A percentile compares a stretch with the other conserved stretches of the same genome.
Evolutionary conservation across 1,139 yeast genomes (phyloP).

Genomic region (Arxiozyma telluris): DNA sequence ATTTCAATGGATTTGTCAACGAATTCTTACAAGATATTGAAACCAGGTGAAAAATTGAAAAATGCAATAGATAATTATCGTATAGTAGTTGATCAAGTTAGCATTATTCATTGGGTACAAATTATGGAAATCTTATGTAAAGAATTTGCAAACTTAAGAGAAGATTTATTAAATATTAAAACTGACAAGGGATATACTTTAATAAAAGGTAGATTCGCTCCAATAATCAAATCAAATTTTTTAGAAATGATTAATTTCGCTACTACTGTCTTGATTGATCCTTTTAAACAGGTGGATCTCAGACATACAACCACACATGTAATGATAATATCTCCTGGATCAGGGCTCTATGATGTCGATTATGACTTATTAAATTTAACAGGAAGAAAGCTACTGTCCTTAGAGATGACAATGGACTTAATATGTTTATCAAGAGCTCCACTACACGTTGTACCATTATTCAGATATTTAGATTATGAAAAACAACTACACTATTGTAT

Average conservation of each 20-base stretch:
- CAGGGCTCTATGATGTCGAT: slow-evolving; percentile 90
- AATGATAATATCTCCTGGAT: slow-evolving; percentile 80
- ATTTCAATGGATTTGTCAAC: slow-evolving; percentile 61
- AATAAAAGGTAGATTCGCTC: slow-evolving; percentile 54
- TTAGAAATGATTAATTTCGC: slow-evolving; percentile 84
- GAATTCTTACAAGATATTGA: slow-evolving; percentile 44
- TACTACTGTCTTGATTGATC: slow-evolving; percentile 65
- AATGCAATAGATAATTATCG: slow-evolving; percentile 74
- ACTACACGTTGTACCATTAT: slow-evolving; percentile 80
- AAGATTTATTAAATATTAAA: slow-evolving; percentile 53
- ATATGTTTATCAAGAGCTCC: slow-evolving; percentile 89
- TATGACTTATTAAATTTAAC: slow-evolving; percentile 67
- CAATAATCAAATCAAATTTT: slow-evolving; percentile 82
- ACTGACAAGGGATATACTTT: slow-evolving; percentile 33
- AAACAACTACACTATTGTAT: slow-evolving; percentile 63
- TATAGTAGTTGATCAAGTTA: slow-evolving; percentile 92
- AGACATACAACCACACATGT: slow-evolving; percentile 83
- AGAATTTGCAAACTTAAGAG: slow-evolving; percentile 76
- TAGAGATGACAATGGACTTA: slow-evolving; percentile 82
- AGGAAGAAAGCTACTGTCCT: slow-evolving; percentile 60
- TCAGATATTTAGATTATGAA: slow-evolving; percentile 53
- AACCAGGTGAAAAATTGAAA: slow-evolving; percentile 65
- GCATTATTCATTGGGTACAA: slow-evolving; percentile 77
- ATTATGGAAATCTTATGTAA: slow-evolving; percentile 80
- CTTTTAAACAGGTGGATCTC: slow-evolving; percentile 77